phyloP scores from a whole-genome alignment of 148 eudicot species.

The Rhododendron williamsianum region DNA sequence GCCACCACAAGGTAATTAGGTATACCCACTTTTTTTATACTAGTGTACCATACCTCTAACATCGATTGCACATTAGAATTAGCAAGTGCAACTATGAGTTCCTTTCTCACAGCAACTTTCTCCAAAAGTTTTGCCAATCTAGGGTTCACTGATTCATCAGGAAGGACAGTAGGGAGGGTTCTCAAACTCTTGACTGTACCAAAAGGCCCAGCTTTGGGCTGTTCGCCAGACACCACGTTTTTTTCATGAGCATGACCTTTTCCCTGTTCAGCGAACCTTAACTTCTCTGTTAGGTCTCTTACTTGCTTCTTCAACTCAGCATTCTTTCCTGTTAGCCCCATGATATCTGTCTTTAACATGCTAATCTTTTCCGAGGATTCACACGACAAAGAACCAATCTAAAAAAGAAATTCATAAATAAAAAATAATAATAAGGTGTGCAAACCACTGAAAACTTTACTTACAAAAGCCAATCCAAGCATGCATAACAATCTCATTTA shows the following conservation, averaged over 20 bases:
- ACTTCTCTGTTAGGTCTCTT: slow-evolving; percentile 55
- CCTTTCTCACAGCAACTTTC: slow-evolving; percentile 61
- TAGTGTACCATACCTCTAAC: slow-evolving; percentile 68
- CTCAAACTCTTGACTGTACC: slow-evolving; percentile 83
- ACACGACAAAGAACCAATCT: slow-evolving; percentile 43
- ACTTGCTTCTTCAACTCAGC: slow-evolving; percentile 63
- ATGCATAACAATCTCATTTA: background rate
- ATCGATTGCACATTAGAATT: slow-evolving; percentile 75
- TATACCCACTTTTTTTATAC: slow-evolving; percentile 66
- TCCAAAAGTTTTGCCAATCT: slow-evolving; percentile 71
- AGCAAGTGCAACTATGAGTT: slow-evolving; percentile 80
- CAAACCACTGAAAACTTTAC: background rate
- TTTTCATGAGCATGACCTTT: slow-evolving; percentile 60
- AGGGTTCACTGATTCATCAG: slow-evolving; percentile 79
- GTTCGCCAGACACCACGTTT: slow-evolving; percentile 42
- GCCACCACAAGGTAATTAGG: slow-evolving; percentile 84
- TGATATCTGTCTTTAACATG: slow-evolving; percentile 51
- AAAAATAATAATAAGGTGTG: background rate
- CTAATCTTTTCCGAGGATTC: slow-evolving; percentile 48
- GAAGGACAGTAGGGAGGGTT: slow-evolving; percentile 73
- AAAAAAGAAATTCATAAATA: background rate
- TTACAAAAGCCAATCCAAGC: background rate
- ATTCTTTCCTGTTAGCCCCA: slow-evolving; percentile 51
- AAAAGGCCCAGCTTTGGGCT: slow-evolving; percentile 77
- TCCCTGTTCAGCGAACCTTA: slow-evolving; percentile 55